Evolutionary conservation across 1,139 yeast species (phyloP).

Genomic region (Torulaspora pretoriensis): DNA sequence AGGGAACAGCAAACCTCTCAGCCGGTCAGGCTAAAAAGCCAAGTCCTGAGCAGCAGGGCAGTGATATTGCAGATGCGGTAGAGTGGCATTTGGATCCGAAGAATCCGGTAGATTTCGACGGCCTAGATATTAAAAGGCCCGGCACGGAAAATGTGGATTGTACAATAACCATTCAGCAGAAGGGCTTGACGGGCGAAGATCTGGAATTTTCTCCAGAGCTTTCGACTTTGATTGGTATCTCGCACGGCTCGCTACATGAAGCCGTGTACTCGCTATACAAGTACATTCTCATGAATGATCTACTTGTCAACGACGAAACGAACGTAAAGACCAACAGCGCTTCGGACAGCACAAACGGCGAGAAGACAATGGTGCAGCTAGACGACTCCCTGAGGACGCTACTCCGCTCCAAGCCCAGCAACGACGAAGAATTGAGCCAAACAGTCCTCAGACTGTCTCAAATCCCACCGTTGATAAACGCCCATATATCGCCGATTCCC

Average conservation of each 20-base stretch:
- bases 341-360: conserved; percentile 38
- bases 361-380: conserved; percentile 56
- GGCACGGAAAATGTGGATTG: conserved; percentile 67
- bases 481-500: conserved; percentile 62
- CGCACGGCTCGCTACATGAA: conserved; percentile 81
- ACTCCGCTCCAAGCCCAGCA: conserved; percentile 37
- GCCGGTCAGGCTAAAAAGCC: conserved; percentile 7
- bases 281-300: conserved; percentile 45
- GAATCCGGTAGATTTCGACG: conserved; percentile 66
- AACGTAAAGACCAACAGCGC: conserved; percentile 12
- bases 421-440: conserved; percentile 26
- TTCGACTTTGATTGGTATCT: conserved; percentile 65
- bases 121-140: conserved; percentile 75
- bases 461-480: conserved; percentile 64
- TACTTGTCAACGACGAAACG: conserved; percentile 23
- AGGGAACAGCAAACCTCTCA: neutral
- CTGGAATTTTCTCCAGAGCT: conserved; percentile 61
- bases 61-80: conserved; percentile 39
- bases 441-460: conserved; percentile 62
- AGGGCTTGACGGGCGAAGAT: conserved; percentile 60
- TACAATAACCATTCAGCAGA: conserved; percentile 74
- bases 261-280: conserved; percentile 84
- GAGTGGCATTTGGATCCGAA: conserved; percentile 67
- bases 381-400: conserved; percentile 63
- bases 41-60: conserved; percentile 5